Evolutionary conservation across 2,329 filamentous ascomycete species (phyloP).

Genomic region (Sclerotinia trifoliorum): DNA sequence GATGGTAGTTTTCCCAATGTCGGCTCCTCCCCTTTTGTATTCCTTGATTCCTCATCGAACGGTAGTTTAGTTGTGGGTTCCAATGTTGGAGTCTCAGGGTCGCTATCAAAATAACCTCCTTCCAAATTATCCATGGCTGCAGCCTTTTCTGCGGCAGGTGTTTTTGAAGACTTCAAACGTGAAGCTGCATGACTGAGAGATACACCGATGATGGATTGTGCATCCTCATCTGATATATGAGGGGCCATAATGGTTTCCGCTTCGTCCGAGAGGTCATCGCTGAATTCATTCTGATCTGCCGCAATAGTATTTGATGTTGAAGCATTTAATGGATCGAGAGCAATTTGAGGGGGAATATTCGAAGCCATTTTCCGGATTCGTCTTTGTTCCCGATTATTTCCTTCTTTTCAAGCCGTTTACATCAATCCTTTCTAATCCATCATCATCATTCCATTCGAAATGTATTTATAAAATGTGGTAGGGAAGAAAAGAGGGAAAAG

Average conservation of each 20-base stretch:
- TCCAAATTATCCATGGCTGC: constrained; percentile 55
- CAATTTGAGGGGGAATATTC: neutral
- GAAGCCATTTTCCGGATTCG: constrained; percentile 19
- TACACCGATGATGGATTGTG: constrained; percentile 59
- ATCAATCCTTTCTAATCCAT: neutral
- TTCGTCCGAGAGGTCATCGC: constrained; percentile 28
- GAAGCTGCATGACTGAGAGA: constrained; percentile 57
- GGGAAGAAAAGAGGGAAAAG: neutral
- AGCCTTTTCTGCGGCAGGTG: constrained; percentile 57
- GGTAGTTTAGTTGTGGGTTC: neutral
- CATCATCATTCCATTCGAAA: neutral
- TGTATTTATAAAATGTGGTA: constrained; percentile 8
- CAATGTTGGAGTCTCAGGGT: constrained; percentile 36
- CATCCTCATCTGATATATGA: constrained; percentile 48
- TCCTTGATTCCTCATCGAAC: constrained; percentile 9
- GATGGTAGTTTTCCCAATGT: constrained; percentile 33
- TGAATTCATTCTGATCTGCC: constrained; percentile 22
- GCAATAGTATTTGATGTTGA: constrained; percentile 20
- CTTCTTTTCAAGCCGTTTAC: constrained; percentile 2
- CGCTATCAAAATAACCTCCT: constrained; percentile 42
- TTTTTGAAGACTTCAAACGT: constrained; percentile 53
- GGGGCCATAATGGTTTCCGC: constrained; percentile 30
- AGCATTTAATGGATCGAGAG: neutral
- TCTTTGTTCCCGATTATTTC: constrained; percentile 19
- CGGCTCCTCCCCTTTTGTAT: constrained; percentile 4